Evolutionary conservation across 2,329 filamentous ascomycete genomes (phyloP).

Genomic region (Exophiala spinifera): DNA sequence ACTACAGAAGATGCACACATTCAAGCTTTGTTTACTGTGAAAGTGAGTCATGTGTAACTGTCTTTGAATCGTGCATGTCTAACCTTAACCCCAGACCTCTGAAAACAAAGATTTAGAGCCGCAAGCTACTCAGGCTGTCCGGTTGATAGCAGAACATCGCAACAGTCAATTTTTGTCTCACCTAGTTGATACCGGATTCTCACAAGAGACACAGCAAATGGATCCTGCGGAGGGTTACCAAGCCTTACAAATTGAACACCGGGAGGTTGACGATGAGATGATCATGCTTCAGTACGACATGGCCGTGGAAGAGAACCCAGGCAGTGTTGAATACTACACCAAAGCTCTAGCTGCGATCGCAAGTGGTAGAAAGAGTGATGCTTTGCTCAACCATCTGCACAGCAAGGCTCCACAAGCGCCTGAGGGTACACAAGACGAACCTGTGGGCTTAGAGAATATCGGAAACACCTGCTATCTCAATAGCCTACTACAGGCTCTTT

Average conservation of each 20-base stretch:
- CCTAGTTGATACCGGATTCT: constrained; percentile 54
- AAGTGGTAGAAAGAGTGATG: constrained; percentile 39
- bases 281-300: constrained; percentile 50
- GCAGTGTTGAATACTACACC: constrained; percentile 44
- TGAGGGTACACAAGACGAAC: constrained; percentile 54
- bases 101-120: constrained; percentile 52
- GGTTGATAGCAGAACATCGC: constrained; percentile 57
- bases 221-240: constrained; percentile 54
- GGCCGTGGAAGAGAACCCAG: constrained; percentile 45
- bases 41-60: constrained; percentile 40
- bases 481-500: constrained; percentile 92
- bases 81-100: constrained; percentile 39
- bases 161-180: constrained; percentile 54
- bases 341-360: constrained; percentile 50
- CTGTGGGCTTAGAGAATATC: constrained; percentile 86
- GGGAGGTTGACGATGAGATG: constrained; percentile 50
- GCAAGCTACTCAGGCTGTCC: constrained; percentile 54
- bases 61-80: neutral
- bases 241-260: constrained; percentile 52
- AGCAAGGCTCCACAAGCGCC: constrained; percentile 16
- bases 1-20: constrained; percentile 57
- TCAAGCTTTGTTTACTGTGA: constrained; percentile 54
- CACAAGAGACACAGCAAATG: constrained; percentile 53
- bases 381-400: constrained; percentile 27
- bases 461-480: constrained; percentile 98